Base-by-base conservation (phyloP, 2,329 filamentous ascomycete genomes). In the Botrytis fabae region DNA sequence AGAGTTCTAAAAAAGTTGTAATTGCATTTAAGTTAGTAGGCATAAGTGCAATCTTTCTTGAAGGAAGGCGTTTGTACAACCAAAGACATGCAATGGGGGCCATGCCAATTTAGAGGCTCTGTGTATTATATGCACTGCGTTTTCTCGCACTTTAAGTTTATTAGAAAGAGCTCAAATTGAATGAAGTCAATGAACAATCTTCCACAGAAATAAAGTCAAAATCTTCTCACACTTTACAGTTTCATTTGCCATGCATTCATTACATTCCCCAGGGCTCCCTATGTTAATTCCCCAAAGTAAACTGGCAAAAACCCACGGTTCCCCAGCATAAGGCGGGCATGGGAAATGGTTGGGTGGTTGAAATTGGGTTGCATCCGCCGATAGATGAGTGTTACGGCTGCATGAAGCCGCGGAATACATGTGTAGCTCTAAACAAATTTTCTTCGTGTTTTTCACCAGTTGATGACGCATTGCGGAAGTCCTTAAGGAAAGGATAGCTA, bases 1-100 rank as follows among this genome's bases (percentile, higher is more conserved):
- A 79, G 78, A 79, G 75, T 76, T 71, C 70, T 61, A 40, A 69
- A 77, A 78, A 78, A 75, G 75, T 77, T 78, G 76, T 74, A 73
- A 73, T 74, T 73, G 65, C 54, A 35, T 74, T 74, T 72, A 74
- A 74, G 68, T 75, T 74, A 73, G 73, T 75, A 75, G 73, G 73
- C 71, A 75, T 73, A 74, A 75, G 71, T 76, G 74, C 75, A 75
- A 72, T 73, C 73, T 74, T 76, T 64, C 62, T 63, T 71, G 66
- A 70, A 70, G 75, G 73, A 73, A 75, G 76, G 75, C 74, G 75
- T 76, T 75, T 77, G 78, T 80, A 79, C 76, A 74, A 79, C 75
- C 73, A 78, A 57, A 73, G 72, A 75, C 73, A 69, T 73, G 77
- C 77, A 76, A 28, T 76, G 75, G 76, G 73, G 72, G 65, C 74